phyloP scores from a whole-genome alignment of 2,329 filamentous ascomycete genomes.

The Nemania sp. region DNA sequence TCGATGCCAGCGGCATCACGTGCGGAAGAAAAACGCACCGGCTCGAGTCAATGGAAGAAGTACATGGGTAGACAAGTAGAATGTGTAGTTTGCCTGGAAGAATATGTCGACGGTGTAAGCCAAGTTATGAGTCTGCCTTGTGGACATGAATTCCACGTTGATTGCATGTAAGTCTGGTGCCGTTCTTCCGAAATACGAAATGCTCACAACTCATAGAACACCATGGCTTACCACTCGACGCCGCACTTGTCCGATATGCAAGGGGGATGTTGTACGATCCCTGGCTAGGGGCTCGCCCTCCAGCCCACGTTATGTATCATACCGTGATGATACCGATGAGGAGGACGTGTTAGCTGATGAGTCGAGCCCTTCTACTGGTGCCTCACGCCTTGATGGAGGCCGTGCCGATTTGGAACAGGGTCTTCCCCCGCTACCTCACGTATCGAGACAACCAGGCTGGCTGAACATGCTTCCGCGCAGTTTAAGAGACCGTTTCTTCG shows the following conservation, averaged over 20 bases:
- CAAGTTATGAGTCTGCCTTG: conserved; percentile 96
- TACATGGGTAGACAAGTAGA: conserved; percentile 75
- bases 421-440: conserved; percentile 35
- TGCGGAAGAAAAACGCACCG: conserved; percentile 54
- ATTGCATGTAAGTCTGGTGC: conserved; percentile 84
- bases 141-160: conserved; percentile 95
- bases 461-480: conserved; percentile 45
- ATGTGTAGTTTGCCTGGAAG: conserved; percentile 95
- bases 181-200: conserved; percentile 7
- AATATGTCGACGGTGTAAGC: conserved; percentile 93
- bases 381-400: conserved; percentile 33
- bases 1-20: conserved; percentile 44
- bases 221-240: conserved; percentile 95
- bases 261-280: conserved; percentile 87
- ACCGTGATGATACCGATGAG: conserved; percentile 59
- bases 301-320: conserved; percentile 58
- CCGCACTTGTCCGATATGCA: conserved; percentile 98
- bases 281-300: conserved; percentile 60
- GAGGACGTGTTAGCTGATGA: conserved; percentile 34
- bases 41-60: conserved; percentile 64
- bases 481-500: conserved; percentile 31
- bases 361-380: conserved; percentile 31
- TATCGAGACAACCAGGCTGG: conserved; percentile 43
- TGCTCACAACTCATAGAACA: conserved; percentile 62
- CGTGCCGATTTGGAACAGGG: conserved; percentile 52